Base-by-base conservation (phyloP, 306 rosid genomes). In the Casuarina glauca region DNA sequence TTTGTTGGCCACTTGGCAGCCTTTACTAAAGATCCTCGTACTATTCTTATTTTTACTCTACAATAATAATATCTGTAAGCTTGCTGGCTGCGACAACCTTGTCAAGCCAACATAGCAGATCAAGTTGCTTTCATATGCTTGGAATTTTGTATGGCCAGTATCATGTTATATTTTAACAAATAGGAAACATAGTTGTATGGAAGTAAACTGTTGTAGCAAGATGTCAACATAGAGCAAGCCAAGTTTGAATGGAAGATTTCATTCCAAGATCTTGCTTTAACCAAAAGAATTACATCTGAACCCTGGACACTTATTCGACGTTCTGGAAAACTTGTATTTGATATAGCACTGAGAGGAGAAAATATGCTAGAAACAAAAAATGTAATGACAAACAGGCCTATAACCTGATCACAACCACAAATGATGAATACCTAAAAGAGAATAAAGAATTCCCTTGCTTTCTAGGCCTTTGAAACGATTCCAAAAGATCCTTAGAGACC, bases 391-490 rank as follows among this genome's bases (percentile, higher is more conserved):
- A 77, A 70, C 62, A 72, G 77, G 73, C 74, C 83, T 77, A 82
- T 80, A 82, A 83, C 52, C 50, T 79, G 78, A 83, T 83, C 80
- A 63, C 80, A 77, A 71, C 81, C 83, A 73, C 62, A 70, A 19
- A 72, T 75, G 86, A 83, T 54, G 82, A 76, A 75, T 44, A 51
- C 57, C 48, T 54, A 8, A n/a, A 74, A 39, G 6, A 38, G 39
- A 67, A 42, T 1, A 35, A 11, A n/a, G 16, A 41, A 67, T 42
- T 67, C 71, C 42, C 46, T 67, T n/a, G 71, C 36, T 39, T 42
- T 42, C 48, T 3, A 3, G 41, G 41, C 16, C 73, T 70, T 20
- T 49, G 43, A 48, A 70, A 46, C 17, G 19, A 36, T 42, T 48
- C 20, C 49, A 19, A 17, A 72, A 53, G 51, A 36, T 54, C 49